phyloP scores from a whole-genome alignment of 192 early-diverging fungal genomes.

The Funneliformis geosporum region DNA sequence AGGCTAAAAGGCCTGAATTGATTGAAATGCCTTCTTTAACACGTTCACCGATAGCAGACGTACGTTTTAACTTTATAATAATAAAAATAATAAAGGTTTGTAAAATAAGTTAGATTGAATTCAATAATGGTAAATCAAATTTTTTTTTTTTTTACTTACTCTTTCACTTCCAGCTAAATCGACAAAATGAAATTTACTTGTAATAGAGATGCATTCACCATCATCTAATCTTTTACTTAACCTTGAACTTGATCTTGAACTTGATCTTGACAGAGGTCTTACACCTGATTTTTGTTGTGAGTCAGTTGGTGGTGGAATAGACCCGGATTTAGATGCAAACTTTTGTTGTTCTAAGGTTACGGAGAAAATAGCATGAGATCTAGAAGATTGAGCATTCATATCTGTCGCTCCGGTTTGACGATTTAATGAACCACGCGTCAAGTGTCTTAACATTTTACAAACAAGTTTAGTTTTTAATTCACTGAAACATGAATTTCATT shows the following conservation, averaged over 20 bases:
- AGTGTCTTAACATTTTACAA: conserved; percentile 31
- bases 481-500: not conserved
- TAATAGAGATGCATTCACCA: conserved; percentile 66
- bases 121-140: not conserved
- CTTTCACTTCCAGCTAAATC: conserved; percentile 97
- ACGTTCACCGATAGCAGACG: conserved; percentile 87
- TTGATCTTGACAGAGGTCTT: conserved; percentile 14
- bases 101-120: not conserved
- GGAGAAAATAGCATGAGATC: conserved; percentile 97
- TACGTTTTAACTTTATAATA: conserved; percentile 72
- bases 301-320: not conserved
- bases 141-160: conserved; percentile 27
- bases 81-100: not conserved
- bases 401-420: conserved; percentile 91
- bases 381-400: conserved; percentile 94
- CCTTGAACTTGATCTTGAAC: conserved; percentile 10
- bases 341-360: conserved; percentile 82
- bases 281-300: conserved; percentile 17
- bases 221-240: conserved; percentile 36
- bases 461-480: not conserved
- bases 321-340: conserved; percentile 33
- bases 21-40: conserved; percentile 96
- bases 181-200: conserved; percentile 97
- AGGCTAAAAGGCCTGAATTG: conserved; percentile 90
- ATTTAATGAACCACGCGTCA: conserved; percentile 72